Evolutionary conservation across 2,329 filamentous ascomycete genomes (phyloP).

Genomic region (Fusarium falciforme): DNA sequence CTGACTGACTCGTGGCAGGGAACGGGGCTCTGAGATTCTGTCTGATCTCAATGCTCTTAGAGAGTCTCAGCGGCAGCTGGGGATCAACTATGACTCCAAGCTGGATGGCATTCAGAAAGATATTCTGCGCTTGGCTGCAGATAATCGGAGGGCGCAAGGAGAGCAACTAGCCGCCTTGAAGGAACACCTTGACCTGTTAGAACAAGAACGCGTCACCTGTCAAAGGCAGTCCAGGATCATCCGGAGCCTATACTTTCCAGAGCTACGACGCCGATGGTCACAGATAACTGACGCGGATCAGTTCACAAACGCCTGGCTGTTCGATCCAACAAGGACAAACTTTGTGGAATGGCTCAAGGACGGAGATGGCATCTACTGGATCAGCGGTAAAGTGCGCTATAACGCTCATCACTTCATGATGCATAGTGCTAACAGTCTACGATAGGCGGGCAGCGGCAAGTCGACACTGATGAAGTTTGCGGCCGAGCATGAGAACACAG

Average conservation of each 20-base stretch:
- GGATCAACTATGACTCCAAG: background rate
- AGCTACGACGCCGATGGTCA: background rate
- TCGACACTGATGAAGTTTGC: background rate
- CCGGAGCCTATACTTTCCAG: background rate
- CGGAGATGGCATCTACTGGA: background rate
- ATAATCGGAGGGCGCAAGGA: background rate
- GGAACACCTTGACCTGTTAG: background rate
- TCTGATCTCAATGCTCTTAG: background rate
- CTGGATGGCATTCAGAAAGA: background rate
- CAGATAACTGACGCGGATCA: background rate
- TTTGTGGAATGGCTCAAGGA: background rate
- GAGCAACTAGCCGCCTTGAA: background rate
- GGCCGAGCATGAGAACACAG: background rate
- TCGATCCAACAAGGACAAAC: background rate
- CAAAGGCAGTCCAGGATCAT: background rate
- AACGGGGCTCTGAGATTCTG: background rate
- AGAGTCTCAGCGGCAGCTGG: background rate
- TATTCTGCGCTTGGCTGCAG: background rate
- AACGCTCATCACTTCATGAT: no score
- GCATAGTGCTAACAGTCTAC: no score
- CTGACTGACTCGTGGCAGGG: background rate
- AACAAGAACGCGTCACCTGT: background rate
- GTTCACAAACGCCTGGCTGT: slow-evolving; percentile 12
- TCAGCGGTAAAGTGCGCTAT: background rate
- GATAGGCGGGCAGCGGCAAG: background rate